Percentiles rank a stretch among this genome's conserved stretches.
Evolutionary conservation across 1,139 yeast species (phyloP).

Genomic region (Geotrichum histeridarum): DNA sequence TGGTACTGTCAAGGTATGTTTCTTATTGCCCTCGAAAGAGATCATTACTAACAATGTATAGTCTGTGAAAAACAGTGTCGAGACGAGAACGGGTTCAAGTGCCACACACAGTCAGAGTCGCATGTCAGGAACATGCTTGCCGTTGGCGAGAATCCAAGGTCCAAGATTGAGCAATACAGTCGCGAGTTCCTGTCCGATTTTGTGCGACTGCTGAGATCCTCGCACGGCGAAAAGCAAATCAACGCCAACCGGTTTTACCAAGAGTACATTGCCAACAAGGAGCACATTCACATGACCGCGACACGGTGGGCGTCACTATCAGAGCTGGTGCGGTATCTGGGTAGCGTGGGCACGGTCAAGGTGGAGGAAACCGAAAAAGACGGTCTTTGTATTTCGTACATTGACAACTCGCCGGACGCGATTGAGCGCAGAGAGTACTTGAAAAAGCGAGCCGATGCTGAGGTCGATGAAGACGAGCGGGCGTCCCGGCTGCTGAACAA

Average conservation of each 20-base stretch:
- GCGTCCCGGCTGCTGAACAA: slow-evolving; percentile 44
- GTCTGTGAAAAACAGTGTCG: slow-evolving; percentile 89
- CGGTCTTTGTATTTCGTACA: slow-evolving; percentile 47
- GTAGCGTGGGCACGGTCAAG: slow-evolving; percentile 52
- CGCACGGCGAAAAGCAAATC: slow-evolving; percentile 77
- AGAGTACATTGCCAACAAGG: slow-evolving; percentile 67
- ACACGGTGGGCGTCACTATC: slow-evolving; percentile 74
- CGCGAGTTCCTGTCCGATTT: slow-evolving; percentile 59
- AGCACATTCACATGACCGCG: slow-evolving; percentile 87
- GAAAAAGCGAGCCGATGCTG: slow-evolving; percentile 35
- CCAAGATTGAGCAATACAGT: slow-evolving; percentile 57
- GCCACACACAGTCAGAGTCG: slow-evolving; percentile 73
- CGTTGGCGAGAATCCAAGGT: slow-evolving; percentile 42
- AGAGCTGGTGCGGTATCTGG: slow-evolving; percentile 62
- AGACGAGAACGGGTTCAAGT: slow-evolving; percentile 90
- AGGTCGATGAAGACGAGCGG: slow-evolving; percentile 46
- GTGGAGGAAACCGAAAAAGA: slow-evolving; percentile 48
- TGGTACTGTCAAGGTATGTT: slow-evolving; percentile 68
- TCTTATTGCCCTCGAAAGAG: not conserved
- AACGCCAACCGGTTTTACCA: slow-evolving; percentile 86
- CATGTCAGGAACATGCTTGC: slow-evolving; percentile 55
- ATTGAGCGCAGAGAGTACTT: slow-evolving; percentile 39
- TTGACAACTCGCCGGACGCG: slow-evolving; percentile 49
- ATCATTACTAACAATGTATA: not conserved
- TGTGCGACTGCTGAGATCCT: slow-evolving; percentile 52